Percentiles rank a stretch among this genome's conserved stretches.
Conservation (phyloP, 2,329 filamentous ascomycete genomes). For the Neospermospora avenae region DNA sequence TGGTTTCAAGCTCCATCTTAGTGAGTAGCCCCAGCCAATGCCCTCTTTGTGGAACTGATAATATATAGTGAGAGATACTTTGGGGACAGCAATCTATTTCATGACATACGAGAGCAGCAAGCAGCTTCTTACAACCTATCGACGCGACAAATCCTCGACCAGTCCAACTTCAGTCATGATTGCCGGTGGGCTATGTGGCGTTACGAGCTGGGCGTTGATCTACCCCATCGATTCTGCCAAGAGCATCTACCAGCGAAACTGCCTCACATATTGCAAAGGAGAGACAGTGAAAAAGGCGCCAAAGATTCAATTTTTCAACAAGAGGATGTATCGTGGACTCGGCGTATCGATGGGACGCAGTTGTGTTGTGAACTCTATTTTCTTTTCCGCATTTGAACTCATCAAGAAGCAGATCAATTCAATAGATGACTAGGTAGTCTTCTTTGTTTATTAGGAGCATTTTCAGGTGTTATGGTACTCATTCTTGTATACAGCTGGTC, state of each 20-base stretch:
- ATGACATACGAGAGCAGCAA: constrained; percentile 87
- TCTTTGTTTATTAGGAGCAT: constrained; percentile 1
- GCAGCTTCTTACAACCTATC: constrained; percentile 73
- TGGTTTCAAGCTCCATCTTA: constrained; percentile 72
- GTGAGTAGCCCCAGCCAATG: constrained; percentile 51
- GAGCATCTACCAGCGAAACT: constrained; percentile 80
- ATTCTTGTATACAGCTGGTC: constrained; percentile 7
- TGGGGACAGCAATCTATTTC: constrained; percentile 83
- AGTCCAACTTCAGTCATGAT: constrained; percentile 75
- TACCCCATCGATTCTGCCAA: constrained; percentile 76
- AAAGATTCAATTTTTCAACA: constrained; percentile 74
- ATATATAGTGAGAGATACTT: constrained; percentile 68
- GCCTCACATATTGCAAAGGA: constrained; percentile 66
- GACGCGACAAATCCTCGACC: constrained; percentile 68
- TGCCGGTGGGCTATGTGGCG: constrained; percentile 76
- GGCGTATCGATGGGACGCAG: constrained; percentile 81
- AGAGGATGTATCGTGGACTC: constrained; percentile 77
- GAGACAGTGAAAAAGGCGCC: constrained; percentile 60
- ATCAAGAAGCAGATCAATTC: constrained; percentile 60
- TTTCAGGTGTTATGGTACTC: not conserved
- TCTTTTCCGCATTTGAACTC: constrained; percentile 85
- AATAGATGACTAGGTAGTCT: constrained; percentile 28
- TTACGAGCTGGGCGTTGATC: constrained; percentile 71
- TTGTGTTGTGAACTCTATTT: constrained; percentile 81
- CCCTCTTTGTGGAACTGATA: constrained; percentile 1